These are phyloP conservation scores for Bacterosira constricta DNA, from an alignment of 108 stramenopile species.

Conservation along the genomic window DNA sequence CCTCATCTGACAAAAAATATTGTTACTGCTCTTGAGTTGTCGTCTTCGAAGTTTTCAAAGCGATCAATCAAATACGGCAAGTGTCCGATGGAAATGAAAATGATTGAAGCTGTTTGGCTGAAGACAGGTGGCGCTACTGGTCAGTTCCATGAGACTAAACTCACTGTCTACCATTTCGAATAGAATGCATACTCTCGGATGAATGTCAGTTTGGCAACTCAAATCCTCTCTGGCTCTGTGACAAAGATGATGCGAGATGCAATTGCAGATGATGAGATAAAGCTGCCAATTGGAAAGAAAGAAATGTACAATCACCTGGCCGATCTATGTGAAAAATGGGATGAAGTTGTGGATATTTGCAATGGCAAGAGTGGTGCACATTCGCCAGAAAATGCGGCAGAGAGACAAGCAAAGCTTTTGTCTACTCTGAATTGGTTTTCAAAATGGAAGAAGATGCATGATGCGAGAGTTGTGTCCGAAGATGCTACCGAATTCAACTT, in stretches of 20 bases:
- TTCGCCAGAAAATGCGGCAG: background rate
- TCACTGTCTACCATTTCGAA: background rate
- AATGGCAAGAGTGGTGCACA: background rate
- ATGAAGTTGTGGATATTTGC: background rate
- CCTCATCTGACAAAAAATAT: constrained; percentile 13
- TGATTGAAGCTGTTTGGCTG: background rate
- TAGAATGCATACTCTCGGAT: too few species aligned
- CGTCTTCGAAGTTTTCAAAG: background rate
- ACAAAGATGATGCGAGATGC: background rate
- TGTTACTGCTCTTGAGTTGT: constrained; percentile 3
- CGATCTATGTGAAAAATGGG: background rate
- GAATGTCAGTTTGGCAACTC: background rate
- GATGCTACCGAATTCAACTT: background rate
- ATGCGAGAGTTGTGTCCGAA: background rate
- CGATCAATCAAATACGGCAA: too few species aligned
- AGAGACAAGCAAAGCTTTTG: background rate
- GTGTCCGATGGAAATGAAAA: background rate
- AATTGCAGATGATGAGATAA: background rate
- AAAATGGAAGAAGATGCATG: constrained; percentile 5
- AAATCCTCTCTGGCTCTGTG: background rate
- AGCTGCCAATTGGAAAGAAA: background rate
- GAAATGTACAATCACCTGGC: background rate
- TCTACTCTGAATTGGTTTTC: background rate
- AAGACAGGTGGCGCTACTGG: background rate
- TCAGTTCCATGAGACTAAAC: constrained; percentile 3